Evolutionary conservation across 2,329 filamentous ascomycete species (phyloP), one percentile per base, ranked within the genome.

Genomic region (Purpureocillium takamizusanense): DNA sequence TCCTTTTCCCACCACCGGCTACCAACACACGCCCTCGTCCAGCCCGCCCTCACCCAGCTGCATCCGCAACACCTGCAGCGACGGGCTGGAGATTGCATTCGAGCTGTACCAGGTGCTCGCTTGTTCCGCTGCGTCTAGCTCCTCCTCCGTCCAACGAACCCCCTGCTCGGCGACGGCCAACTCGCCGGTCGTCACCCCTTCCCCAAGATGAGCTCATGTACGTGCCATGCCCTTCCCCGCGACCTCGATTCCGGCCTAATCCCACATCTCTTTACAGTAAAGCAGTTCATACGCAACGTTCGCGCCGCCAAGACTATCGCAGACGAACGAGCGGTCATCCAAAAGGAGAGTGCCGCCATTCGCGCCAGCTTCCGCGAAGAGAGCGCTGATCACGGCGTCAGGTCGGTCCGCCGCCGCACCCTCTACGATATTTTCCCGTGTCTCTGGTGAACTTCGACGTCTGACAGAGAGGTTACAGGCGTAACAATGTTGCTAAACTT

Each of bases 231-330:
- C 40, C 15, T 34, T 18, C 35, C 21, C 43, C 29, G 17, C 31
- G n/a, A 4, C 28, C 21, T 32, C 21, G 28, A 17, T 15, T 27
- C 31, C 14, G 30, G 35, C 7, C 33, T 44, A 42, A 43, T 32
- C 36, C 28, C 33, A 39, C 28, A 5, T 13, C n/a, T 13, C 18
- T 18, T 35, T 27, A 36, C 16, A 97, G 92, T 98, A 62, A 98
- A 98, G 71, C 92, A 97, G 69, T 98, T 98, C 69, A 98, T 98
- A 66, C 89, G 92, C 61, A 97, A 95, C 67, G 92, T 98, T 60
- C 87, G 92, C 61, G 90, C 92, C 45, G 88, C 92, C 44, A 98
- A 98, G 72, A 98, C 92, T 28, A 95, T 98, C 59, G 94, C 94
- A 61, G 92, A 98, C 66, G 92, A 98, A 70, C 81, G 92, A 59